Base-by-base conservation (phyloP, 805 yeast genomes). In the Candida ovalis region DNA sequence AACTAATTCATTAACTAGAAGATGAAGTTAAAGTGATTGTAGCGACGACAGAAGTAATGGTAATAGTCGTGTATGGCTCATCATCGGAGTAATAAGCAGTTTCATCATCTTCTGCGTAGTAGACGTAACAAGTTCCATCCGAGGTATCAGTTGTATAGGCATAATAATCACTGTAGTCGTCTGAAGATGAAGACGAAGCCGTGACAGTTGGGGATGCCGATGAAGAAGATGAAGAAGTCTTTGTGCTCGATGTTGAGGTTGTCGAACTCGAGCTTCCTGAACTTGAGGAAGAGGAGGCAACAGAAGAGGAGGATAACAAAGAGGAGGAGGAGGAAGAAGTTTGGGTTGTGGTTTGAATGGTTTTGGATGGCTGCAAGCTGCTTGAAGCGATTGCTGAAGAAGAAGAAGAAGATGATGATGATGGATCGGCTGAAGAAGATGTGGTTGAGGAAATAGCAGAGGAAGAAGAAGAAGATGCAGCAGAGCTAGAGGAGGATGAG, bases 251-350 rank as follows among this genome's bases (percentile, higher is more conserved):
- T 13, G 49, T 25, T 8, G 50, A 35, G 15, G 40, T 24, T 22
- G 39, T 17, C 4, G 38, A 10, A 12, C 5, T 33, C 10, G 23
- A 32, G 19, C 37, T 7, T n/a, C 3, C 12, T 12, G 42, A 38
- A 4, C 44, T 27, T 4, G 52, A 23, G 3, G 55, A 42, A 23
- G 51, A 18, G 4, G 51, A 43, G 4, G 52, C 17, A 2, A 55
- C 36, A 10, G 53, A 39, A 8, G 52, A 12, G n/a, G 53, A 42
- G 2, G 54, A 30, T 4, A 45, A 17, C n/a, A 75, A 65, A n/a
- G 71, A 54, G 5, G 74, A 66, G 19, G 72, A 61, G 12, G 77
- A 51, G 60, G 49, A 55, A 46, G 60, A 67, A 66, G 64, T 70
- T 67, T 59, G 68, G 69, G 59, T 66, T 66, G 60, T 67, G 61